A percentile compares a stretch with the other conserved stretches of the same genome.
Evolutionary conservation across 106 monocot species (phyloP).

Genomic region (Dactylorhiza incarnata): DNA sequence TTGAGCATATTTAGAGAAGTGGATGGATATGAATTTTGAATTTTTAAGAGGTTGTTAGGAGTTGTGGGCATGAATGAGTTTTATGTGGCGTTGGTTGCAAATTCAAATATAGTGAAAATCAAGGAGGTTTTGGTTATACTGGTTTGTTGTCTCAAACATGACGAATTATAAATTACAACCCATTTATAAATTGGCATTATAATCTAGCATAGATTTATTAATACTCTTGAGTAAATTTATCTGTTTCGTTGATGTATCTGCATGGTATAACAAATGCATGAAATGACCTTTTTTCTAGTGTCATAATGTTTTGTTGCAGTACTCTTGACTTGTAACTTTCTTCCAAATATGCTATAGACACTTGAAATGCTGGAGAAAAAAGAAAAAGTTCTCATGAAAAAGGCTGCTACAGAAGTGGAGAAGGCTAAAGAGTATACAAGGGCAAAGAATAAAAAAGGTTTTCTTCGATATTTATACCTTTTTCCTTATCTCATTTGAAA

Average conservation of each 20-base stretch:
- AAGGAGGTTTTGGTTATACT: no score
- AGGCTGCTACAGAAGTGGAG: slow-evolving; percentile 12
- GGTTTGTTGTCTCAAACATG: no score
- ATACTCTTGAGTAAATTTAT: neutral
- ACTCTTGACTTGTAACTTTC: neutral
- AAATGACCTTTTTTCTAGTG: neutral
- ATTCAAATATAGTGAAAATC: no score
- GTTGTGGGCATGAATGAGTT: no score
- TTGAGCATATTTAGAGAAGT: no score
- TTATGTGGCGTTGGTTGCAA: no score
- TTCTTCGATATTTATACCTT: neutral
- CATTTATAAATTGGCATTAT: neutral
- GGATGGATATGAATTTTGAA: no score
- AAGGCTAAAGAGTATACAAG: slow-evolving; percentile 19
- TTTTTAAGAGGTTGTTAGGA: no score
- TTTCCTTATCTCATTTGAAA: neutral
- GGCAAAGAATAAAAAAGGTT: slow-evolving; percentile 16
- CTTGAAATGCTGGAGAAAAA: slow-evolving; percentile 18
- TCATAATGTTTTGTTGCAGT: neutral
- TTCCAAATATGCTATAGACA: slow-evolving; percentile 11
- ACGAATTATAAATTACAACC: neutral
- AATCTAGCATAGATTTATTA: neutral
- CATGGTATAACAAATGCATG: neutral
- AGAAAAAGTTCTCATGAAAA: slow-evolving; percentile 18
- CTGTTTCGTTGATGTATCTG: neutral